A percentile compares a stretch with the other conserved stretches of the same genome.
phyloP scores from a whole-genome alignment of 1,139 yeast genomes.

The Scheffersomyces insectosa region DNA sequence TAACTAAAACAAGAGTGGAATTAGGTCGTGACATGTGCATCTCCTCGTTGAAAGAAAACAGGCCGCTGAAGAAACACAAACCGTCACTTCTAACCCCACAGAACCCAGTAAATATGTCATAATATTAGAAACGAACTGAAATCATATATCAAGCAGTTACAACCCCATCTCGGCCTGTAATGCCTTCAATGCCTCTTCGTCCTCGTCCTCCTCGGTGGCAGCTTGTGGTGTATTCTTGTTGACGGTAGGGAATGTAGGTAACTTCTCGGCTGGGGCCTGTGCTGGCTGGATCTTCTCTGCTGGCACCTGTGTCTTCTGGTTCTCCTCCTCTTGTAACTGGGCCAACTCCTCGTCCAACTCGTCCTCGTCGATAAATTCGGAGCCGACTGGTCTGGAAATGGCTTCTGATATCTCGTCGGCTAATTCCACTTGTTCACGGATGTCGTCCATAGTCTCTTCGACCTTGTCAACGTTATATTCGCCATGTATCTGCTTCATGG shows the following conservation, averaged over 20 bases:
- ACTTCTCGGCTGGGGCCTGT: slow-evolving; percentile 17
- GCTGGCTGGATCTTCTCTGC: slow-evolving; percentile 15
- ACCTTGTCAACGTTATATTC: slow-evolving; percentile 95
- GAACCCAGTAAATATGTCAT: too few species aligned
- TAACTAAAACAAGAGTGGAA: too few species aligned
- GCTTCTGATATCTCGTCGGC: slow-evolving; percentile 97
- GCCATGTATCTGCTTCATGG: slow-evolving; percentile 95
- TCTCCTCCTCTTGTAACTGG: slow-evolving; percentile 79
- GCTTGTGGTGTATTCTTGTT: slow-evolving; percentile 31
- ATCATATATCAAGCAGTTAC: slow-evolving; percentile 25
- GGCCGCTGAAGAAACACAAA: too few species aligned
- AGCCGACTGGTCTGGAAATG: slow-evolving; percentile 86
- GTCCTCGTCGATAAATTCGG: slow-evolving; percentile 71
- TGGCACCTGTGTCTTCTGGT: slow-evolving; percentile 42
- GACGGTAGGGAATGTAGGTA: slow-evolving; percentile 54
- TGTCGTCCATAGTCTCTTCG: slow-evolving; percentile 98
- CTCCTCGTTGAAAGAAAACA: too few species aligned
- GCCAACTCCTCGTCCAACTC: slow-evolving; percentile 91
- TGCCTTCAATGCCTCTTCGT: slow-evolving; percentile 87
- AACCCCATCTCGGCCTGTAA: slow-evolving; percentile 95
- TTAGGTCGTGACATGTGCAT: too few species aligned
- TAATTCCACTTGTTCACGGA: slow-evolving; percentile 92
- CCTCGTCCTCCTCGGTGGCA: slow-evolving; percentile 68
- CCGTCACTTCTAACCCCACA: too few species aligned
- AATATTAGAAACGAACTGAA: background rate